Conservation (phyloP, 257 asterid genomes). For the Nemophila menziesii region DNA sequence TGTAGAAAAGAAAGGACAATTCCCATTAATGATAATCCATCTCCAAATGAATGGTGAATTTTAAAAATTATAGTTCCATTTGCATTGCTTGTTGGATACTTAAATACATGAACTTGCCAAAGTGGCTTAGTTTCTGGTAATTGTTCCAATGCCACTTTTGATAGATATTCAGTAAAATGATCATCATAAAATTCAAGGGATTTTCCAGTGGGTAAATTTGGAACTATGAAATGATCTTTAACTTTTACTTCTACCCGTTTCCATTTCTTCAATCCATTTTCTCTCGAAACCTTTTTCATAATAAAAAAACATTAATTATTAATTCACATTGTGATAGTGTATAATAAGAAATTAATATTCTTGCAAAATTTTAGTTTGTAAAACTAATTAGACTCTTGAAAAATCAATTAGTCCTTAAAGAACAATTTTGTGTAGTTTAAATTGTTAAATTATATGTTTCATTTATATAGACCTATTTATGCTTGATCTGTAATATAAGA, state of each 20-base stretch:
- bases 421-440: no score
- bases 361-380: no score
- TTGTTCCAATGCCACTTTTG: slow-evolving; percentile 10
- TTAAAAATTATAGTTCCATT: slow-evolving; percentile 14
- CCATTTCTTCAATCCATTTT: slow-evolving; percentile 21
- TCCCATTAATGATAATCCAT: slow-evolving; percentile 23
- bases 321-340: no score
- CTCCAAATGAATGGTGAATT: slow-evolving; percentile 29
- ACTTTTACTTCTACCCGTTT: slow-evolving; percentile 16
- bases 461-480: no score
- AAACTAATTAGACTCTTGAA: no score
- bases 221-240: slow-evolving; percentile 8
- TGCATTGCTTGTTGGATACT: slow-evolving; percentile 17
- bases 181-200: slow-evolving; percentile 12
- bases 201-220: slow-evolving; percentile 6
- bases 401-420: no score
- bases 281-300: slow-evolving; percentile 2
- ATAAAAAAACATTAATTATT: no score
- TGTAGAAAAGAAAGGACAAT: slow-evolving; percentile 22
- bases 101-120: slow-evolving; percentile 20
- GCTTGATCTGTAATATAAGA: no score
- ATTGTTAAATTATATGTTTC: no score
- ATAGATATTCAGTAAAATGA: slow-evolving; percentile 8
- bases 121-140: slow-evolving; percentile 13
- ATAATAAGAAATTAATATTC: no score